Evolutionary conservation across 208 protist species (phyloP).

Genomic region (Trypanosoma lewisi): DNA sequence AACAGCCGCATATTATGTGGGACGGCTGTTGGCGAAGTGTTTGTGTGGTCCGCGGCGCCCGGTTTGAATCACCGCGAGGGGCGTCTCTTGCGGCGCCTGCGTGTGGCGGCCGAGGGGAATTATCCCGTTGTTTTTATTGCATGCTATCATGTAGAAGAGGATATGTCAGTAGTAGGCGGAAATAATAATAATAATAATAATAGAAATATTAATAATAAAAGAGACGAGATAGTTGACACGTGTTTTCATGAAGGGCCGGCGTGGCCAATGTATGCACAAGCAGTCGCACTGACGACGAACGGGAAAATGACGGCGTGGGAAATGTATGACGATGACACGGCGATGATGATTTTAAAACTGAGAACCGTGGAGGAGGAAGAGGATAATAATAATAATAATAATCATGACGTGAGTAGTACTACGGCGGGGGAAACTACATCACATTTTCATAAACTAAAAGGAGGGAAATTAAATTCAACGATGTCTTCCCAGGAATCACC

Average conservation of each 20-base stretch:
- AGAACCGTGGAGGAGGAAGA: no score
- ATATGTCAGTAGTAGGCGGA: background rate
- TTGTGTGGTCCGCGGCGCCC: slow-evolving; percentile 68
- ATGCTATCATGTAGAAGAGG: background rate
- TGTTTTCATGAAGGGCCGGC: no score
- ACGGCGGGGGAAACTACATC: no score
- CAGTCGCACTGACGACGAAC: slow-evolving; percentile 12
- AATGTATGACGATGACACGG: slow-evolving; percentile 12
- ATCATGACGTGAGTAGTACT: no score
- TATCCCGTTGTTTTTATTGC: slow-evolving; percentile 59
- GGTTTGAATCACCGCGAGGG: slow-evolving; percentile 59
- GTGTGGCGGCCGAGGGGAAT: slow-evolving; percentile 33
- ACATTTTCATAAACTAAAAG: no score
- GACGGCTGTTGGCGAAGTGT: slow-evolving; percentile 53
- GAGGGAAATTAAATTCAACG: no score
- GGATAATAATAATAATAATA: no score
- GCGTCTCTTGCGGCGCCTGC: slow-evolving; percentile 49
- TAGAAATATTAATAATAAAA: no score
- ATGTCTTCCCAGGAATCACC: background rate
- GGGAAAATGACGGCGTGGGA: slow-evolving; percentile 13
- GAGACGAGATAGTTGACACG: no score
- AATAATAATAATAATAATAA: no score
- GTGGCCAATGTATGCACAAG: no score
- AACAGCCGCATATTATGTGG: slow-evolving; percentile 70
- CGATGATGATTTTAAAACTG: background rate